Conservation (phyloP, 805 yeast genomes). For the Wickerhamomyces kurtzmanii region DNA sequence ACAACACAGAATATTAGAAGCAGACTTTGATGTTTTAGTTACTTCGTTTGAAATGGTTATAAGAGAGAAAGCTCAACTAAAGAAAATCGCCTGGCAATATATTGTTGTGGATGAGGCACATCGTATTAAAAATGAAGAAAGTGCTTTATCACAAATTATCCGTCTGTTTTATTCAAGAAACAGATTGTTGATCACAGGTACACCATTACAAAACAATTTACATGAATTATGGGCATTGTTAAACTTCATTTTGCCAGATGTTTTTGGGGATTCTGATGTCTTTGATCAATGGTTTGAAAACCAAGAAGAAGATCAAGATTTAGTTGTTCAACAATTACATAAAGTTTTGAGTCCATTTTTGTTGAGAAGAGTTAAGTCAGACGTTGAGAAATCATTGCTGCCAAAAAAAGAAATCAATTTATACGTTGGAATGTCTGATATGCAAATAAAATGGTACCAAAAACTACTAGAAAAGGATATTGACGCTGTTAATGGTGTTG, state of each 20-base stretch:
- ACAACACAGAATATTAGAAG: slow-evolving; percentile 46
- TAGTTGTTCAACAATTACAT: slow-evolving; percentile 81
- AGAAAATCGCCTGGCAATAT: slow-evolving; percentile 87
- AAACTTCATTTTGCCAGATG: slow-evolving; percentile 87
- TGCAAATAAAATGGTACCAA: slow-evolving; percentile 92
- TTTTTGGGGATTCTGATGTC: slow-evolving; percentile 81
- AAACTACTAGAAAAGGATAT: slow-evolving; percentile 84
- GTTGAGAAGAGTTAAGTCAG: slow-evolving; percentile 82
- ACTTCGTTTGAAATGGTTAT: slow-evolving; percentile 93
- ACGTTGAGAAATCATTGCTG: slow-evolving; percentile 81
- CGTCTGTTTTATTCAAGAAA: slow-evolving; percentile 80
- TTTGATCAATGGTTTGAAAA: slow-evolving; percentile 90
- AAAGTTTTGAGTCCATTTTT: slow-evolving; percentile 82
- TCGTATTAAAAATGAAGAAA: slow-evolving; percentile 90
- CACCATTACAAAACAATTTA: slow-evolving; percentile 89
- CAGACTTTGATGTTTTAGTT: slow-evolving; percentile 82
- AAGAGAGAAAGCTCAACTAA: slow-evolving; percentile 73
- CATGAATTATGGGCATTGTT: slow-evolving; percentile 96
- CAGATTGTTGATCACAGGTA: slow-evolving; percentile 85
- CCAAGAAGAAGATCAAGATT: slow-evolving; percentile 55
- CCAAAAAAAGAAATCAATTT: slow-evolving; percentile 89
- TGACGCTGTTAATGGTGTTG: slow-evolving; percentile 92
- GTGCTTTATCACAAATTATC: slow-evolving; percentile 86
- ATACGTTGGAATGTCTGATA: slow-evolving; percentile 89
- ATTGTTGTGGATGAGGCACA: slow-evolving; percentile 95